phyloP scores from a whole-genome alignment of 2,329 filamentous ascomycete genomes.

The Metarhizium sp. region DNA sequence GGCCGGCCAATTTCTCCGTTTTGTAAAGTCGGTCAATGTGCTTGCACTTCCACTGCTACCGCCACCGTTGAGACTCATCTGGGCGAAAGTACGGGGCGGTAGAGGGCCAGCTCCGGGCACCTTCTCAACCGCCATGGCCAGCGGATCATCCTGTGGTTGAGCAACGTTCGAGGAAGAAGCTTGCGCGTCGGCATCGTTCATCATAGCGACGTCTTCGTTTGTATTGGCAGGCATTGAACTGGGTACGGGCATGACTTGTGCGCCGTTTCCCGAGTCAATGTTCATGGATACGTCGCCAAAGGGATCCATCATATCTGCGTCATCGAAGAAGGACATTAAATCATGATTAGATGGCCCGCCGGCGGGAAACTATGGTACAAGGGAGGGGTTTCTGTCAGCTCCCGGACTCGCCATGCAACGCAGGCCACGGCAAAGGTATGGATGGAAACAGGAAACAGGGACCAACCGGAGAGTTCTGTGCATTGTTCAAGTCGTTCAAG shows the following conservation, averaged over 20 bases:
- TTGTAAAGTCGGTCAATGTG: conserved; percentile 49
- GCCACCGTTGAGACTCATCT: conserved; percentile 19
- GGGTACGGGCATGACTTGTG: conserved; percentile 8
- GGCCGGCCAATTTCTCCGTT: conserved; percentile 70
- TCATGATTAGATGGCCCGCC: conserved; percentile 23
- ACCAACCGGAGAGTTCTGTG: conserved; percentile 4
- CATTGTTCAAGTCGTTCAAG: conserved; percentile 2
- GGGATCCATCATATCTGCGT: conserved; percentile 24
- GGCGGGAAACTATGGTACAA: conserved; percentile 4
- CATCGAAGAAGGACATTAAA: conserved; percentile 36
- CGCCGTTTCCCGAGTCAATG: conserved; percentile 27
- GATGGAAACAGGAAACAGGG: background rate
- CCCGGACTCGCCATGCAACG: background rate
- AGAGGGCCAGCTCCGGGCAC: conserved; percentile 33
- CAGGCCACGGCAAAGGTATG: background rate
- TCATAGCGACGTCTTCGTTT: conserved; percentile 9
- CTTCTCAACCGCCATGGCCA: conserved; percentile 25
- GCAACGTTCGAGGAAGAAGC: conserved; percentile 16
- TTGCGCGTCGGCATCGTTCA: conserved; percentile 13
- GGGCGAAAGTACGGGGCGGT: conserved; percentile 28
- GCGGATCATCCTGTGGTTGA: conserved; percentile 21
- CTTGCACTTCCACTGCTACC: conserved; percentile 17
- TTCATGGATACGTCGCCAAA: conserved; percentile 33
- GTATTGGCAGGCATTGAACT: conserved; percentile 12
- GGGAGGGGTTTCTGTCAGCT: conserved; percentile 1